phyloP scores from a whole-genome alignment of 257 asterid genomes.

The Solanum megistacrolobum region DNA sequence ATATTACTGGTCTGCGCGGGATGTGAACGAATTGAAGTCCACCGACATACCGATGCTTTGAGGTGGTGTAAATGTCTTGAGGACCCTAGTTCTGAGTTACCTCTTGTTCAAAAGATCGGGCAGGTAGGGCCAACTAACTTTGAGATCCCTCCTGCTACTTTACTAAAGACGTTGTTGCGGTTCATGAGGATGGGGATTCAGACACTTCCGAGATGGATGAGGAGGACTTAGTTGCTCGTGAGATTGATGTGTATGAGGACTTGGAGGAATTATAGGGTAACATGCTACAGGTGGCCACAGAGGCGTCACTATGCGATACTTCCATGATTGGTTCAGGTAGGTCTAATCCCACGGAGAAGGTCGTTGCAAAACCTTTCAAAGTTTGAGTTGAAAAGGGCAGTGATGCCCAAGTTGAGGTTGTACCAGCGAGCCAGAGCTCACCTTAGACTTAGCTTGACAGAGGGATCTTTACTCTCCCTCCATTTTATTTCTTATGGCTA shows the following conservation, averaged over 20 bases:
- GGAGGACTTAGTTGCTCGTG: too few species aligned
- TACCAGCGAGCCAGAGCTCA: neutral
- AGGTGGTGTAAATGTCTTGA: too few species aligned
- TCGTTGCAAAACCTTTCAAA: too few species aligned
- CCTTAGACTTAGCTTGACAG: neutral
- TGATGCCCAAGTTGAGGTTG: neutral
- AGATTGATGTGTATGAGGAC: neutral
- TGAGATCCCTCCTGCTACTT: accelerated
- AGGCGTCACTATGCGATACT: neutral
- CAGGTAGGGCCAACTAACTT: neutral
- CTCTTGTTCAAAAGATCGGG: too few species aligned
- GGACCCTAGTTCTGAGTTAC: too few species aligned
- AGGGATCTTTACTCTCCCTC: neutral
- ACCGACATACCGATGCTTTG: too few species aligned
- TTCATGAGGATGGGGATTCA: too few species aligned
- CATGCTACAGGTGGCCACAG: neutral
- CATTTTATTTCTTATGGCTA: too few species aligned
- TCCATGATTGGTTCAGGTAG: neutral
- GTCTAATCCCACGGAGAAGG: neutral
- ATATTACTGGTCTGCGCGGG: too few species aligned
- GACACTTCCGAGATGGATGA: neutral
- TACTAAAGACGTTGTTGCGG: neutral
- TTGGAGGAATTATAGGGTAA: neutral
- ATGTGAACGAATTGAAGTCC: too few species aligned
- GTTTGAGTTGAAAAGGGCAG: neutral